These are phyloP conservation scores for Ganoderma lucidum DNA, from an alignment of 1,284 basidiomycete species.

Conservation along the genomic window DNA sequence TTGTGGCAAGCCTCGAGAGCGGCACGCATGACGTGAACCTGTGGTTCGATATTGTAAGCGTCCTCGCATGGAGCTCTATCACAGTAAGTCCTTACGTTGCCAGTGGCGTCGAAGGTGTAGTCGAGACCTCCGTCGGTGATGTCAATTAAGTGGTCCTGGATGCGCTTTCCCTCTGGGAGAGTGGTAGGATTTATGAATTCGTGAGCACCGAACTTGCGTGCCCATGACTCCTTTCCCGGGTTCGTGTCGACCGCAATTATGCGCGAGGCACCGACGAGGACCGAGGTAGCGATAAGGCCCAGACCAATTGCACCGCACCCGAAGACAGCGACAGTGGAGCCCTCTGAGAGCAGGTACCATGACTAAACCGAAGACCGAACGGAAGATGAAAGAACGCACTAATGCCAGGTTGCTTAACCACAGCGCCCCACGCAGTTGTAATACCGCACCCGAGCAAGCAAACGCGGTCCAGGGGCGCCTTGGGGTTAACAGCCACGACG, in stretches of 20 bases:
- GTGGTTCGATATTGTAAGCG: neutral
- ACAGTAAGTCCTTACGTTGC: constrained; percentile 70
- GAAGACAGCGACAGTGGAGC: constrained; percentile 92
- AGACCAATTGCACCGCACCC: constrained; percentile 97
- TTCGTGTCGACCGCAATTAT: constrained; percentile 97
- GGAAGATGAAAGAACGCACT: constrained; percentile 53
- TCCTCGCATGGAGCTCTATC: too few species aligned
- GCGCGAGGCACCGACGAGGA: constrained; percentile 81
- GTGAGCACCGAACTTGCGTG: constrained; percentile 94
- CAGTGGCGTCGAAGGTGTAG: constrained; percentile 97
- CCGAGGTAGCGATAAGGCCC: constrained; percentile 88
- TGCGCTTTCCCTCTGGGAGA: constrained; percentile 79
- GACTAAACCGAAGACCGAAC: constrained; percentile 4
- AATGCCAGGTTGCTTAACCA: constrained; percentile 82
- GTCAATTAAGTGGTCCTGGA: constrained; percentile 92
- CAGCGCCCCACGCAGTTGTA: constrained; percentile 96
- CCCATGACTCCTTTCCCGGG: constrained; percentile 87
- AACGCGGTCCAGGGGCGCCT: constrained; percentile 92
- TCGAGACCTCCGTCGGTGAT: constrained; percentile 98
- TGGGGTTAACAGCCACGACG: constrained; percentile 88
- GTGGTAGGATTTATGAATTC: constrained; percentile 92
- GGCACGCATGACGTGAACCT: constrained; percentile 93
- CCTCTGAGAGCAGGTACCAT: constrained; percentile 56
- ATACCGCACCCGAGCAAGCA: constrained; percentile 97
- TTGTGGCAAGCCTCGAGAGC: constrained; percentile 99